A percentile compares a stretch with the other conserved stretches of the same genome.
phyloP scores from a whole-genome alignment of 306 rosid species.

The Casuarina glauca region DNA sequence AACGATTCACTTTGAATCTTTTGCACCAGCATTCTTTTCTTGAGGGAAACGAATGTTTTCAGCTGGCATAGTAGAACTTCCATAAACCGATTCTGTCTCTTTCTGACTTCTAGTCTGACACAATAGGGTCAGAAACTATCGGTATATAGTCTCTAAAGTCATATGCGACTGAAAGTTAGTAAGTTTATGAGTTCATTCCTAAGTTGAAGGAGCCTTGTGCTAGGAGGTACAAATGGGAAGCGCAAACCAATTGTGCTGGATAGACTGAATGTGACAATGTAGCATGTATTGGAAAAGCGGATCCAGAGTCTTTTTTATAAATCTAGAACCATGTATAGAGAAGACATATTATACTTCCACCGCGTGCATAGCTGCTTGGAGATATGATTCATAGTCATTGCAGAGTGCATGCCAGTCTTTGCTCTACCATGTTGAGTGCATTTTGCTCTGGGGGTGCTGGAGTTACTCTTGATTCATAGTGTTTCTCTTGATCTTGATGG shows the following conservation, averaged over 20 bases:
- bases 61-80: neutral
- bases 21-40: too few relatives aligned
- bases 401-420: neutral
- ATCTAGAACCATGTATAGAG: neutral
- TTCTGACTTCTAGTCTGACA: neutral
- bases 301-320: neutral
- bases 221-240: neutral
- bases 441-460: too few relatives aligned
- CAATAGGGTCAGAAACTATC: neutral
- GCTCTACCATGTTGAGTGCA: neutral
- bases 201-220: too few relatives aligned
- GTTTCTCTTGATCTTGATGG: too few relatives aligned
- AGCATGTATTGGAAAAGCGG: neutral
- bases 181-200: too few relatives aligned
- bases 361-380: neutral
- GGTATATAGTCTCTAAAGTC: too few relatives aligned
- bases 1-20: neutral
- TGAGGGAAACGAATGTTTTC: too few relatives aligned
- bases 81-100: neutral
- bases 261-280: neutral
- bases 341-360: neutral
- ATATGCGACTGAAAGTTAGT: too few relatives aligned
- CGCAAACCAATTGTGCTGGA: neutral
- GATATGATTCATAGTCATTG: neutral
- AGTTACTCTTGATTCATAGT: neutral